Conservation (phyloP, 2,329 filamentous ascomycete species). For the Thielaviopsis ethacetica region DNA sequence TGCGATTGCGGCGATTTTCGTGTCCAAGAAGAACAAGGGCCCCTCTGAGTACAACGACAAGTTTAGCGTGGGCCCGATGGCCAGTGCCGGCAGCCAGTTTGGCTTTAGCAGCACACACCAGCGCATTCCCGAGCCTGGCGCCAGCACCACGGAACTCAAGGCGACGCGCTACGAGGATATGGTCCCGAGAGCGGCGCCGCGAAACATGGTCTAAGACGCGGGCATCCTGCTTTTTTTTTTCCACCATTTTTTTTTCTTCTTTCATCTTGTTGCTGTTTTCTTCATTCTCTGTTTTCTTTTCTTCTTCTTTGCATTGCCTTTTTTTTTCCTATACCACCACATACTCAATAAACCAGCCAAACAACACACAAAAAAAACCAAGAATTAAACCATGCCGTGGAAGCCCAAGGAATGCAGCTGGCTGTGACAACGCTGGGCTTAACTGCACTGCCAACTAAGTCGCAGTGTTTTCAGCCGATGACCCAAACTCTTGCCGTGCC, state of each 20-base stretch:
- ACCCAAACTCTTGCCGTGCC: background rate
- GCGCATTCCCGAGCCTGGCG: conserved; percentile 1
- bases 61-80: conserved; percentile 30
- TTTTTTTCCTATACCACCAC: background rate
- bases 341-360: background rate
- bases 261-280: too few species aligned
- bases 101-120: conserved; percentile 9
- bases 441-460: too few species aligned
- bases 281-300: background rate
- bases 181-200: conserved; percentile 33
- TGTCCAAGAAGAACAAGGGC: conserved; percentile 19
- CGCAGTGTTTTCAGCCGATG: background rate
- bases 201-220: conserved; percentile 22
- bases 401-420: background rate
- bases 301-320: background rate
- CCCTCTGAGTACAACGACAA: conserved; percentile 7
- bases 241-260: background rate
- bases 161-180: conserved; percentile 42
- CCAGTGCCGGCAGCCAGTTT: conserved; percentile 25
- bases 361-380: background rate
- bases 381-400: background rate
- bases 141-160: conserved; percentile 31
- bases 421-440: too few species aligned
- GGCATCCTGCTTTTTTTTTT: too few species aligned
- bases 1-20: conserved; percentile 22